These are phyloP conservation scores for Daldinia sp. DNA, from an alignment of 2,329 filamentous ascomycete genomes.

Conservation along the genomic window DNA sequence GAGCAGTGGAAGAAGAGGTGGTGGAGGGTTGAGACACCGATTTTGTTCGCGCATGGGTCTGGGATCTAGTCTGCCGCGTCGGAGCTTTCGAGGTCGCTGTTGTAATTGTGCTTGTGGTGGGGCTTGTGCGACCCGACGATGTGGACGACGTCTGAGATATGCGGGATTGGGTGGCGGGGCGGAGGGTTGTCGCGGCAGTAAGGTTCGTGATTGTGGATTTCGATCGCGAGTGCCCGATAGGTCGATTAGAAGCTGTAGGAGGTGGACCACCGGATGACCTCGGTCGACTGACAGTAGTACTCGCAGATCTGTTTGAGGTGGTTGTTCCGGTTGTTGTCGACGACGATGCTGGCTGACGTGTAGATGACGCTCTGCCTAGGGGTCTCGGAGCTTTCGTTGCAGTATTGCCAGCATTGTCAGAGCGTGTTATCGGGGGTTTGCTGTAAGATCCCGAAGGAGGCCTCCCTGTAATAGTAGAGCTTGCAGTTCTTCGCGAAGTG, in stretches of 20 bases:
- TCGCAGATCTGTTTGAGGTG: slow-evolving; percentile 31
- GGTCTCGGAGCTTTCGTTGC: slow-evolving; percentile 40
- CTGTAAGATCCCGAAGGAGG: slow-evolving; percentile 33
- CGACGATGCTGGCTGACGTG: slow-evolving; percentile 37
- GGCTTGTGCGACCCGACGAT: slow-evolving; percentile 42
- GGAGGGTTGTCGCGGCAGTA: slow-evolving; percentile 50
- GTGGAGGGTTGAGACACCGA: background rate
- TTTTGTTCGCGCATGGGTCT: slow-evolving; percentile 15
- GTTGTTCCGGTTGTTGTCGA: slow-evolving; percentile 22
- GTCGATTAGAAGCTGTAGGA: slow-evolving; percentile 27
- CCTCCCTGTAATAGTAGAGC: slow-evolving; percentile 34
- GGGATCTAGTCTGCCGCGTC: slow-evolving; percentile 37
- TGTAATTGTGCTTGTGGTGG: slow-evolving; percentile 36
- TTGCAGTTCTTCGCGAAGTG: slow-evolving; percentile 31
- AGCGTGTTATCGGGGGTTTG: slow-evolving; percentile 17
- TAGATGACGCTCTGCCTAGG: slow-evolving; percentile 41
- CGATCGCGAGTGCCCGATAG: slow-evolving; percentile 49
- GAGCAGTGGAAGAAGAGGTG: slow-evolving; percentile 9
- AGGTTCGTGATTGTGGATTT: slow-evolving; percentile 53
- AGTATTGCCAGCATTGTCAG: slow-evolving; percentile 23
- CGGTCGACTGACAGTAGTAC: slow-evolving; percentile 32
- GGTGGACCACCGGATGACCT: slow-evolving; percentile 38
- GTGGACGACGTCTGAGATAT: slow-evolving; percentile 38
- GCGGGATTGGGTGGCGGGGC: slow-evolving; percentile 40
- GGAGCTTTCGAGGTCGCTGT: slow-evolving; percentile 28